phyloP scores from a whole-genome alignment of 164 flowering plant species.

The Amborella trichopoda region DNA sequence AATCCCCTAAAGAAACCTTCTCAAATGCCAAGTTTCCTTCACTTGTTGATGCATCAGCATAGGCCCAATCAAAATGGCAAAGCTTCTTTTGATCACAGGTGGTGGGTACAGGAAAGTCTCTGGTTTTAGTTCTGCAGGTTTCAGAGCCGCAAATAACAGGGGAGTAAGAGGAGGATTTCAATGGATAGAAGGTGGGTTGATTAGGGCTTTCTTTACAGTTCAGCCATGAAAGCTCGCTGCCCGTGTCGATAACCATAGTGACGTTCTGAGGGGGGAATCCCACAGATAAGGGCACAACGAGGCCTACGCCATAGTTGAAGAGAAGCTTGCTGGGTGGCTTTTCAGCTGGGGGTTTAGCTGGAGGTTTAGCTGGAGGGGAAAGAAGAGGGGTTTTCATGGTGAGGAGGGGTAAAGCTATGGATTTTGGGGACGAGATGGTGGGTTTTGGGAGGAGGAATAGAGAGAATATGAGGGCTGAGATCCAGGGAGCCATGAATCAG shows the following conservation, averaged over 20 bases:
- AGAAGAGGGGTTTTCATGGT: slow-evolving; percentile 24
- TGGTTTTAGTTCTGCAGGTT: slow-evolving; percentile 43
- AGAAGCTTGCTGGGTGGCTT: slow-evolving; percentile 33
- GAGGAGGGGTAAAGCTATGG: slow-evolving; percentile 45
- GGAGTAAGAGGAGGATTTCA: slow-evolving; percentile 37
- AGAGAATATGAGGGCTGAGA: too few species aligned
- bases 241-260: slow-evolving; percentile 81
- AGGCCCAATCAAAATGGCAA: slow-evolving; percentile 60
- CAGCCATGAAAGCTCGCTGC: slow-evolving; percentile 84
- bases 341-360: too few species aligned
- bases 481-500: too few species aligned
- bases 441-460: slow-evolving; percentile 1
- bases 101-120: slow-evolving; percentile 42
- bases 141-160: slow-evolving; percentile 46
- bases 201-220: slow-evolving; percentile 35
- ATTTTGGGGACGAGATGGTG: slow-evolving; percentile 2
- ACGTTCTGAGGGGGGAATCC: slow-evolving; percentile 75
- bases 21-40: slow-evolving; percentile 77
- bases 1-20: slow-evolving; percentile 29
- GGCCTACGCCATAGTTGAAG: slow-evolving; percentile 55
- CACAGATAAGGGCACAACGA: slow-evolving; percentile 49
- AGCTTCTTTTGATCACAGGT: slow-evolving; percentile 53
- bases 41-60: slow-evolving; percentile 59
- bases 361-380: too few species aligned
- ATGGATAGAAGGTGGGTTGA: slow-evolving; percentile 29